phyloP scores from a whole-genome alignment of 305 asterid species.

The Fraxinus velutina region DNA sequence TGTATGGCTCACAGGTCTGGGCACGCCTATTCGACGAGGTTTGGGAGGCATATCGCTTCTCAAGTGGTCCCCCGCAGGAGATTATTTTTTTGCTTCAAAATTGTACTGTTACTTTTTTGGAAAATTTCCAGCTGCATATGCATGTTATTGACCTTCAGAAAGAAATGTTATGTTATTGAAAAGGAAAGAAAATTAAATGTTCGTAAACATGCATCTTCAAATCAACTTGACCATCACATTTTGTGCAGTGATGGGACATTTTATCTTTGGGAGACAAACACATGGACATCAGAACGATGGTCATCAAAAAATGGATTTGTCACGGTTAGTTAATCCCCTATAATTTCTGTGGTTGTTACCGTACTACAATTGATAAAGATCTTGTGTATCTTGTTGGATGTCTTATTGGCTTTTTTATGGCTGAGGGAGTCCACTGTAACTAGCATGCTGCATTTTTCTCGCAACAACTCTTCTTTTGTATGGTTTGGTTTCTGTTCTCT shows the following conservation, averaged over 20 bases:
- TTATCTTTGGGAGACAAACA: conserved; percentile 96
- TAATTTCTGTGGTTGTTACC: not conserved
- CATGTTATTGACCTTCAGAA: conserved; percentile 19
- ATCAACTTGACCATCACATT: conserved; percentile 10
- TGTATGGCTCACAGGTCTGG: conserved; percentile 51
- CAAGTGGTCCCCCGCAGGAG: conserved; percentile 97
- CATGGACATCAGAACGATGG: conserved; percentile 98
- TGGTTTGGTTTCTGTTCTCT: conserved; percentile 18
- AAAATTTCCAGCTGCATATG: conserved; percentile 13
- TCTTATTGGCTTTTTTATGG: not conserved
- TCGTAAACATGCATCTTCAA: not conserved
- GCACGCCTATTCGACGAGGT: conserved; percentile 93
- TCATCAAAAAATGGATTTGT: conserved; percentile 82
- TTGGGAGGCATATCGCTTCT: conserved; percentile 90
- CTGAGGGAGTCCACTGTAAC: conserved; percentile 2
- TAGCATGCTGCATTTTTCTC: not conserved
- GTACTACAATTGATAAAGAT: not conserved
- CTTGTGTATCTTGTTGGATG: not conserved
- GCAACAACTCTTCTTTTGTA: conserved; percentile 5
- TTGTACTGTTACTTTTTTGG: conserved; percentile 52
- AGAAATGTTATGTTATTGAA: conserved; percentile 17
- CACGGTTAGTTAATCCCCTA: conserved; percentile 58
- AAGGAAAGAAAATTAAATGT: not conserved
- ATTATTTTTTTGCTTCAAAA: conserved; percentile 84
- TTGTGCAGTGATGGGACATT: conserved; percentile 86